These are phyloP conservation scores for Arthrobotrys sinensis DNA, from an alignment of 2,329 filamentous ascomycete species.

Conservation along the genomic window DNA sequence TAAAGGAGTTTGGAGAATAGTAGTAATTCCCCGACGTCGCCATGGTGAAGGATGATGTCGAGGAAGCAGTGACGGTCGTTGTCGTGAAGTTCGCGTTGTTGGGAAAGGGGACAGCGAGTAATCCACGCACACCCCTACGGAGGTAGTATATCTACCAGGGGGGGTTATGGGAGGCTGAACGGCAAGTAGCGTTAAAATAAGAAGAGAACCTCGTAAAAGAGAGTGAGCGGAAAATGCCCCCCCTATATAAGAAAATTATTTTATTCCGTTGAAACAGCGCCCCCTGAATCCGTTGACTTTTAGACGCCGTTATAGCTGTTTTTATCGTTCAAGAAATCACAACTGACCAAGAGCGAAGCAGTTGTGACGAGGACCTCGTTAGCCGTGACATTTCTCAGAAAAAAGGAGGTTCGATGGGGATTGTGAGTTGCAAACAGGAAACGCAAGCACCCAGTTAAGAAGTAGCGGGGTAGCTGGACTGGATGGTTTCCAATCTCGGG, in stretches of 20 bases:
- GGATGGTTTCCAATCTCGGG: slow-evolving; percentile 57
- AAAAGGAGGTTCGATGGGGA: slow-evolving; percentile 57
- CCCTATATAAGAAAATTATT: slow-evolving; percentile 10
- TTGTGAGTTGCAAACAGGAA: slow-evolving; percentile 51
- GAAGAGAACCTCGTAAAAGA: slow-evolving; percentile 25
- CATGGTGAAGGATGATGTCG: slow-evolving; percentile 38
- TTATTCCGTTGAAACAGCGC: slow-evolving; percentile 16
- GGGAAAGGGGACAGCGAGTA: slow-evolving; percentile 35
- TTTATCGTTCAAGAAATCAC: slow-evolving; percentile 31
- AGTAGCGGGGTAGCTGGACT: slow-evolving; percentile 58
- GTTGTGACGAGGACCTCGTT: slow-evolving; percentile 46
- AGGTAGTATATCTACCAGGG: slow-evolving; percentile 39
- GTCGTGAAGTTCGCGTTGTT: slow-evolving; percentile 33
- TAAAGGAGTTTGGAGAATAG: slow-evolving; percentile 56
- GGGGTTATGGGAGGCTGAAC: slow-evolving; percentile 7
- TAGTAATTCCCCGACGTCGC: slow-evolving; percentile 55
- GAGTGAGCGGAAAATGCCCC: slow-evolving; percentile 2
- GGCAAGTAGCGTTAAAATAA: slow-evolving; percentile 21
- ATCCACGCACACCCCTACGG: slow-evolving; percentile 23
- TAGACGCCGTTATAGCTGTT: slow-evolving; percentile 15
- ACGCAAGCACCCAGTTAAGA: slow-evolving; percentile 51
- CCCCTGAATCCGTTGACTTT: slow-evolving; percentile 15
- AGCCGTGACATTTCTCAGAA: slow-evolving; percentile 51
- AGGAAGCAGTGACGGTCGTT: slow-evolving; percentile 18
- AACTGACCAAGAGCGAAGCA: slow-evolving; percentile 25